Evolutionary conservation across 2,329 filamentous ascomycete genomes (phyloP).

Genomic region (Fusarium penzigii): DNA sequence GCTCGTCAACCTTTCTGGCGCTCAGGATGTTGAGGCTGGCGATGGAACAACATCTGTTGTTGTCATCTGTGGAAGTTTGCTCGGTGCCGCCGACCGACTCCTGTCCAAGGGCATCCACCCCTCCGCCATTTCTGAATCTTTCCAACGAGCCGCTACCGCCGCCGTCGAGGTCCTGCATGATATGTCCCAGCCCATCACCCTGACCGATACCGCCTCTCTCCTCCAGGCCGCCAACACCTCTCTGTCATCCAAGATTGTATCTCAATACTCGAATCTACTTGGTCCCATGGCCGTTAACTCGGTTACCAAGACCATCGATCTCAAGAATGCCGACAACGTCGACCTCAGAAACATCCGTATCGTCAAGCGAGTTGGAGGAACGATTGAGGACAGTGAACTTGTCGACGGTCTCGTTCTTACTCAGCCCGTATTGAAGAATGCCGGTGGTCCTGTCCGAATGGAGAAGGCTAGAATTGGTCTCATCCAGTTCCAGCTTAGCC

Average conservation of each 20-base stretch:
- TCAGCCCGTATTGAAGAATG: slow-evolving; percentile 91
- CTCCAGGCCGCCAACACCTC: slow-evolving; percentile 97
- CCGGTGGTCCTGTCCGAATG: slow-evolving; percentile 85
- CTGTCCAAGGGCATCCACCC: slow-evolving; percentile 94
- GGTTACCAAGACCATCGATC: slow-evolving; percentile 92
- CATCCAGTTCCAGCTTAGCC: slow-evolving; percentile 98
- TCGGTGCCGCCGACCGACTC: slow-evolving; percentile 90
- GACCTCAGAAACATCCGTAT: slow-evolving; percentile 96
- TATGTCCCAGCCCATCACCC: slow-evolving; percentile 92
- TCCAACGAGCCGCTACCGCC: slow-evolving; percentile 89
- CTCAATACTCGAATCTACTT: slow-evolving; percentile 90
- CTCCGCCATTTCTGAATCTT: slow-evolving; percentile 95
- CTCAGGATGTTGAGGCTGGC: slow-evolving; percentile 97
- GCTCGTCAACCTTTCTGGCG: slow-evolving; percentile 95
- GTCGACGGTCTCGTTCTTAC: slow-evolving; percentile 91
- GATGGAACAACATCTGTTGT: slow-evolving; percentile 98
- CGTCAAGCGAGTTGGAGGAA: slow-evolving; percentile 95
- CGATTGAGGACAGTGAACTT: slow-evolving; percentile 97
- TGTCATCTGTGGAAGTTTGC: slow-evolving; percentile 92
- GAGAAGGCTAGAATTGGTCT: slow-evolving; percentile 97
- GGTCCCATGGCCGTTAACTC: slow-evolving; percentile 99
- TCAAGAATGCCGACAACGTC: slow-evolving; percentile 94
- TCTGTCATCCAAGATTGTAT: slow-evolving; percentile 97
- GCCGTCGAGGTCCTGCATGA: slow-evolving; percentile 88
- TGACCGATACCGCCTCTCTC: slow-evolving; percentile 84